phyloP scores from a whole-genome alignment of 2,329 filamentous ascomycete species.

The Ilyonectria robusta region DNA sequence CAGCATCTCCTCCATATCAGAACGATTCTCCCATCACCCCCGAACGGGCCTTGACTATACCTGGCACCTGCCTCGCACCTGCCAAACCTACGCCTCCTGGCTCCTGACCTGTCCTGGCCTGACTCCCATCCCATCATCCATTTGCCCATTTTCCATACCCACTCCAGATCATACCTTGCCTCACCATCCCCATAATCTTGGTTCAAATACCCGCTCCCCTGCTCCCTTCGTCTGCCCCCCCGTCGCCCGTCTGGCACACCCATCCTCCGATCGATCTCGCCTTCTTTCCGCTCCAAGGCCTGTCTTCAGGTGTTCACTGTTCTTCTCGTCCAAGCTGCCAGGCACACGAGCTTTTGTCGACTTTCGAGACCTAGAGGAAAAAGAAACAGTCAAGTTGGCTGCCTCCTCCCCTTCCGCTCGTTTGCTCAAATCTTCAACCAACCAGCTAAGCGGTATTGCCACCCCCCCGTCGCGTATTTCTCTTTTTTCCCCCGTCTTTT shows the following conservation, averaged over 20 bases:
- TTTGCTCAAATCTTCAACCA: conserved; percentile 30
- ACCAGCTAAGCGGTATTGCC: conserved; percentile 50
- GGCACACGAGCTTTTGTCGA: conserved; percentile 38
- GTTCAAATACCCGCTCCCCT: conserved; percentile 55
- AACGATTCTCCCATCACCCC: conserved; percentile 38
- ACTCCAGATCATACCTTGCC: conserved; percentile 53
- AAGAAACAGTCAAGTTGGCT: conserved; percentile 31
- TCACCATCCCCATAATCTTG: conserved; percentile 51
- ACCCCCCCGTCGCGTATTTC: conserved; percentile 42
- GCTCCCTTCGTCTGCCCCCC: conserved; percentile 50
- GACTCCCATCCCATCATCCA: conserved; percentile 49
- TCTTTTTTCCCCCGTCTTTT: conserved; percentile 42
- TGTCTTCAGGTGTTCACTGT: conserved; percentile 34
- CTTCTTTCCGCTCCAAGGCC: conserved; percentile 44
- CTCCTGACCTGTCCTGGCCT: conserved; percentile 40
- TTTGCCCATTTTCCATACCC: conserved; percentile 53
- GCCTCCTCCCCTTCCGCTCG: conserved; percentile 30
- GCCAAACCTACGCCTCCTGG: conserved; percentile 47
- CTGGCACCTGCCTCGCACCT: conserved; percentile 39
- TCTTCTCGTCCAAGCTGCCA: conserved; percentile 31
- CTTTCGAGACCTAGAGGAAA: conserved; percentile 26
- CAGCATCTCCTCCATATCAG: conserved; percentile 40
- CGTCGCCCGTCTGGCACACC: conserved; percentile 48
- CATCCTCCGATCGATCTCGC: conserved; percentile 49
- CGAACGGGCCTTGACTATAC: conserved; percentile 33